A percentile compares a stretch with the other conserved stretches of the same genome.
phyloP scores from a whole-genome alignment of 2,329 filamentous ascomycete genomes.

The Hypoxylon sp. region DNA sequence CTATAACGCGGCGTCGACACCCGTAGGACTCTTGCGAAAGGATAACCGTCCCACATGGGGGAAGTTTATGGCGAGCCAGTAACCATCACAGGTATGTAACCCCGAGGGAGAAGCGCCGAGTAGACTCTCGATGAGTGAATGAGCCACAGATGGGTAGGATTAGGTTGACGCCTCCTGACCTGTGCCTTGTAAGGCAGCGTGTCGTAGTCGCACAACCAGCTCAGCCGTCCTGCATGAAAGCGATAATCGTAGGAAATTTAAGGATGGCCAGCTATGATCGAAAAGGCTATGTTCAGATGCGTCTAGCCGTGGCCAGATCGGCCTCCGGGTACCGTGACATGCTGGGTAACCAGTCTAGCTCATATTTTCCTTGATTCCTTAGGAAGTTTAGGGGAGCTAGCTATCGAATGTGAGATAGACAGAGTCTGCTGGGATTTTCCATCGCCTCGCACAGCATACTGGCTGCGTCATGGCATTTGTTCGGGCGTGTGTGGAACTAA shows the following conservation, averaged over 20 bases:
- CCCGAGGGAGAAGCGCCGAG: not conserved
- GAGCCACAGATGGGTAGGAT: slow-evolving; percentile 24
- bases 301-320: slow-evolving; percentile 44
- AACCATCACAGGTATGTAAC: not conserved
- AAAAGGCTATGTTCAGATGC: slow-evolving; percentile 39
- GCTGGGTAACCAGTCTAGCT: slow-evolving; percentile 35
- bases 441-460: slow-evolving; percentile 38
- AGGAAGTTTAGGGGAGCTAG: slow-evolving; percentile 7
- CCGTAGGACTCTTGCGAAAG: not conserved
- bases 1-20: not conserved
- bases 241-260: slow-evolving; percentile 42
- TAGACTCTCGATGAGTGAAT: slow-evolving; percentile 5
- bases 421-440: slow-evolving; percentile 13
- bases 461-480: slow-evolving; percentile 31
- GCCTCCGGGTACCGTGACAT: slow-evolving; percentile 41
- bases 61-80: slow-evolving; percentile 1
- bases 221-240: slow-evolving; percentile 34
- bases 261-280: slow-evolving; percentile 41
- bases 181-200: slow-evolving; percentile 32
- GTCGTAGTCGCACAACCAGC: slow-evolving; percentile 33
- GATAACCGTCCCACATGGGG: not conserved
- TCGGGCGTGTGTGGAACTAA: slow-evolving; percentile 29
- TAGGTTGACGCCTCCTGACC: slow-evolving; percentile 24
- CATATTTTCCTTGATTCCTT: slow-evolving; percentile 31
- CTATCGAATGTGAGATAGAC: slow-evolving; percentile 10